phyloP scores from a whole-genome alignment of 345 rosid species.

The Boechera retrofracta region DNA sequence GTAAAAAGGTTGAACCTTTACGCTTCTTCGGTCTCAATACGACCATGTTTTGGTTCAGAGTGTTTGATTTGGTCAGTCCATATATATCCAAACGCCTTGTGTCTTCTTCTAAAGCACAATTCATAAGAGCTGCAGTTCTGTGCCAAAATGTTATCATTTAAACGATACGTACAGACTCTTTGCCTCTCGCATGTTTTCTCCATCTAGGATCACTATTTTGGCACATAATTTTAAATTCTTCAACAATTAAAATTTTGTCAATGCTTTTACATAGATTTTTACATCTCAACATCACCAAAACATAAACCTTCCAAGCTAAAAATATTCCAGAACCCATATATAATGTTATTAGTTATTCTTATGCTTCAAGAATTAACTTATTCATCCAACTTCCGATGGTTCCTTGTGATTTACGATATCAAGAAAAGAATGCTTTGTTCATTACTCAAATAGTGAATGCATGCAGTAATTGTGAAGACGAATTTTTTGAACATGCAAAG shows the following conservation, averaged over 20 bases:
- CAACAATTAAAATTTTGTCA: not conserved
- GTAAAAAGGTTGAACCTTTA: slow-evolving; percentile 17
- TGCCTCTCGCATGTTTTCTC: not conserved
- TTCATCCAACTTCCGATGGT: too few species aligned
- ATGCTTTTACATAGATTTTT: not conserved
- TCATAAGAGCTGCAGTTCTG: too few species aligned
- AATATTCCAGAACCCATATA: not conserved
- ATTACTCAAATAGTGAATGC: not conserved
- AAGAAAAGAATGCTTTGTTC: not conserved
- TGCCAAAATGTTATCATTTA: not conserved
- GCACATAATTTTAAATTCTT: not conserved
- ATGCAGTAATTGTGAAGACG: not conserved
- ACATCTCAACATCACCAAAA: not conserved
- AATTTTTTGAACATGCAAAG: not conserved
- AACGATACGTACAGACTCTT: not conserved
- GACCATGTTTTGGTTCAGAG: slow-evolving; percentile 21
- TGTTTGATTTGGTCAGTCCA: slow-evolving; percentile 3
- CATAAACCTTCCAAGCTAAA: not conserved
- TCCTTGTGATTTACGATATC: too few species aligned
- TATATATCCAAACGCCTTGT: not conserved
- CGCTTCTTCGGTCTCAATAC: slow-evolving; percentile 24
- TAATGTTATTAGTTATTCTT: not conserved
- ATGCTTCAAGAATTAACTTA: not conserved
- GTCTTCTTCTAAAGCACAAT: not conserved
- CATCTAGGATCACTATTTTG: not conserved